These are phyloP conservation scores for Acanthamoeba lenticulata DNA, from an alignment of 208 protist genomes.

Conservation along the genomic window DNA sequence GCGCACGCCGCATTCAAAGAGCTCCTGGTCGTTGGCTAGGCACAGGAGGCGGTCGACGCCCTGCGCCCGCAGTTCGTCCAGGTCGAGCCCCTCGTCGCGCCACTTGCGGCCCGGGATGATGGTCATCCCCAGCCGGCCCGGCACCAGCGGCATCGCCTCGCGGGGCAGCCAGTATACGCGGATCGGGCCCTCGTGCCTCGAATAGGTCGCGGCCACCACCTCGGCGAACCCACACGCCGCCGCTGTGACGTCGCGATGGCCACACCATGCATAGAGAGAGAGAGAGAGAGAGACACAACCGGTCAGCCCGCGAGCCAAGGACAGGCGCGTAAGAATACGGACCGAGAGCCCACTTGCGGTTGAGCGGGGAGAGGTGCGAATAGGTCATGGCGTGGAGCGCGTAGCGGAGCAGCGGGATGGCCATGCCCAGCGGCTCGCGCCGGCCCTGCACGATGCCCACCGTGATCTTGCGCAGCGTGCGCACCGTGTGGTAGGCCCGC, in stretches of 20 bases:
- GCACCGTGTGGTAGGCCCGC: constrained; percentile 27
- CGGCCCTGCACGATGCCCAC: neutral
- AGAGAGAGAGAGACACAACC: too few relatives aligned
- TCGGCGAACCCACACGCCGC: constrained; percentile 48
- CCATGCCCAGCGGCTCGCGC: neutral
- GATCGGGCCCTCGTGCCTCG: neutral
- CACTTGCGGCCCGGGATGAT: constrained; percentile 51
- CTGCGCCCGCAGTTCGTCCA: neutral
- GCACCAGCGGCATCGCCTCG: neutral
- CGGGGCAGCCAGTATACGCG: neutral
- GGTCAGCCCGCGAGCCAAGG: too few relatives aligned
- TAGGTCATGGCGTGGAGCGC: constrained; percentile 20
- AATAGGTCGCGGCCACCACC: neutral
- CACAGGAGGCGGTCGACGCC: neutral
- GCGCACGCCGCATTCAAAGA: constrained; percentile 1
- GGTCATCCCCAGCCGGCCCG: constrained; percentile 14
- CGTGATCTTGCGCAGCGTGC: constrained; percentile 2
- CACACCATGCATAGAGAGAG: too few relatives aligned
- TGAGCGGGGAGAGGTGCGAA: neutral
- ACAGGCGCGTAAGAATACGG: neutral
- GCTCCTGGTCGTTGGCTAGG: constrained; percentile 25
- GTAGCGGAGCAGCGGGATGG: constrained; percentile 29
- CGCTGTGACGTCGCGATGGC: too few relatives aligned
- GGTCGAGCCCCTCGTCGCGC: neutral
- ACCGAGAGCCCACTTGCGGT: constrained; percentile 51